phyloP scores from a whole-genome alignment of 176 grass and related monocot genomes.

The Aegilops bicornis region DNA sequence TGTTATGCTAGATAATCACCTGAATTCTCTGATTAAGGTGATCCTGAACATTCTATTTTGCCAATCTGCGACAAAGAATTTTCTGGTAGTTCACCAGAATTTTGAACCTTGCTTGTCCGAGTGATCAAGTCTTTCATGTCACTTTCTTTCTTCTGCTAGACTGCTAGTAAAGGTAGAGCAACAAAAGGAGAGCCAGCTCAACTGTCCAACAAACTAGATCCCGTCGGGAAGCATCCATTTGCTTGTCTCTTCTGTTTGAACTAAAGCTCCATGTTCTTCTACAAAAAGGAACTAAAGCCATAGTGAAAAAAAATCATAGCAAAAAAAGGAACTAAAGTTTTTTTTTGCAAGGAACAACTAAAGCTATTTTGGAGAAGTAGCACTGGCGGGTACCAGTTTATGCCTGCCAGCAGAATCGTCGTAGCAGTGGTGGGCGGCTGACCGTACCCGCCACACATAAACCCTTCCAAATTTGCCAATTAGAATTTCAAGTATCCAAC shows the following conservation, averaged over 20 bases:
- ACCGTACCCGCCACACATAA: too few relatives aligned
- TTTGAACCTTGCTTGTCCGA: not conserved
- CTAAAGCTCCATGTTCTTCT: constrained; percentile 4
- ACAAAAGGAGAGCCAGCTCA: not conserved
- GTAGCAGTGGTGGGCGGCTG: too few relatives aligned
- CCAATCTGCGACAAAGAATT: not conserved
- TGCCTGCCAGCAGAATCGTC: too few relatives aligned
- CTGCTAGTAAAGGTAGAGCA: not conserved
- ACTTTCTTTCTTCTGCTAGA: not conserved
- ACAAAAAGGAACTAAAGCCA: not conserved
- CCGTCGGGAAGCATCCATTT: not conserved
- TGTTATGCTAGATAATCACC: not conserved
- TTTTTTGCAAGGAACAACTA: too few relatives aligned
- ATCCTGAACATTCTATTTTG: not conserved
- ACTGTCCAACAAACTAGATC: not conserved
- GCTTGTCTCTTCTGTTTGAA: not conserved
- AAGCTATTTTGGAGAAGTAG: too few relatives aligned
- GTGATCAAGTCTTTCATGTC: not conserved
- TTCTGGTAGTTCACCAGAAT: not conserved
- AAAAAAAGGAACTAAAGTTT: too few relatives aligned
- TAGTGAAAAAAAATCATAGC: too few relatives aligned
- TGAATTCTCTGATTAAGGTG: not conserved
- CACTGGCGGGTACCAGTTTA: too few relatives aligned
- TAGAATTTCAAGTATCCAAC: too few relatives aligned
- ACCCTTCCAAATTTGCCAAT: too few relatives aligned